These are phyloP conservation scores for Suillus sp. DNA, from an alignment of 768 basidiomycete species.

Conservation along the genomic window DNA sequence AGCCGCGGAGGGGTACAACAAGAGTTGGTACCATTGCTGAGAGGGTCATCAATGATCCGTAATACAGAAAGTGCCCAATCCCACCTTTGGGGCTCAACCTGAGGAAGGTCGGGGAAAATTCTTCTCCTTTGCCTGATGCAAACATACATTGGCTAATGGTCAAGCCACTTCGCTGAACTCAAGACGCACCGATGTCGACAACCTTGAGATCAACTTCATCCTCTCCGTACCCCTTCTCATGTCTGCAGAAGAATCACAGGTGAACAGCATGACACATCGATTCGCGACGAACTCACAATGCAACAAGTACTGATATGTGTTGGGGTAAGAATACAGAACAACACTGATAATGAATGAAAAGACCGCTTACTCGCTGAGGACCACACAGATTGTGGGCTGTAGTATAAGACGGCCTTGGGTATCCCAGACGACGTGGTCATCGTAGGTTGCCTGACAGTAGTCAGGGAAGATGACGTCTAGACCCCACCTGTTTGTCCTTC, in stretches of 20 bases:
- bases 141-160: not conserved
- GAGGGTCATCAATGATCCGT: constrained; percentile 6
- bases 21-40: constrained; percentile 79
- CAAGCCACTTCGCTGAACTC: not conserved
- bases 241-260: constrained; percentile 29
- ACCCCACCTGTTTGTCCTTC: constrained; percentile 11
- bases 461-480: constrained; percentile 4
- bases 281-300: constrained; percentile 46
- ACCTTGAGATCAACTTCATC: constrained; percentile 74
- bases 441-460: constrained; percentile 7
- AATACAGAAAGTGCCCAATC: constrained; percentile 13
- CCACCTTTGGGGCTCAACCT: constrained; percentile 78
- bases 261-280: constrained; percentile 8
- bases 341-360: not conserved
- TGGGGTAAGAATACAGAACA: constrained; percentile 6
- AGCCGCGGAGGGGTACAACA: constrained; percentile 81
- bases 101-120: constrained; percentile 72
- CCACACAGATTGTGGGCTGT: constrained; percentile 62
- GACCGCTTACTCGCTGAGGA: constrained; percentile 55
- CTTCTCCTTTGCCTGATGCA: constrained; percentile 69
- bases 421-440: constrained; percentile 30
- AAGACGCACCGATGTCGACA: constrained; percentile 60
- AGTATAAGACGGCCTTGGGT: constrained; percentile 84
- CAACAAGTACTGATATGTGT: constrained; percentile 46
- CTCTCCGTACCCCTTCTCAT: constrained; percentile 82